A percentile compares a stretch with the other conserved stretches of the same genome.
Evolutionary conservation across 345 rosid species (phyloP).

Genomic region (Citrus inodora): DNA sequence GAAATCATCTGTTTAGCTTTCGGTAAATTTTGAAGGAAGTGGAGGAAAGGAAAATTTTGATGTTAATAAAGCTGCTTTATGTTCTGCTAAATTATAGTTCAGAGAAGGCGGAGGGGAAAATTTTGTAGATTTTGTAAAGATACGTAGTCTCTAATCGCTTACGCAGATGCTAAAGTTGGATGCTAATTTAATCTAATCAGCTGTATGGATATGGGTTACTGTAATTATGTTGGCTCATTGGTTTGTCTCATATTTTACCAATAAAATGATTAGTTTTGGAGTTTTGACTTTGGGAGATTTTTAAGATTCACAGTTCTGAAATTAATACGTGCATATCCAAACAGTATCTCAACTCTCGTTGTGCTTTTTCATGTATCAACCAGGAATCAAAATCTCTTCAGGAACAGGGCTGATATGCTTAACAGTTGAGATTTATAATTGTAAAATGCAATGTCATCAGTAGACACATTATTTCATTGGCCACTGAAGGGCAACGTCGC

Average conservation of each 20-base stretch:
- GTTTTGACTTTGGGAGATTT: no score
- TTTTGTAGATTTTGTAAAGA: not conserved
- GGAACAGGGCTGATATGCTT: not conserved
- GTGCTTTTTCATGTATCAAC: no score
- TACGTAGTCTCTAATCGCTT: not conserved
- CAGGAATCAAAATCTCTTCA: no score
- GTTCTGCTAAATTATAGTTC: not conserved
- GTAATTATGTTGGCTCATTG: not conserved
- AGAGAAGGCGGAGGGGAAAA: not conserved
- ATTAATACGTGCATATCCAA: not conserved
- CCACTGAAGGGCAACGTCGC: not conserved
- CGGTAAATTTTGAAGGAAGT: not conserved
- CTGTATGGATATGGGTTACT: not conserved
- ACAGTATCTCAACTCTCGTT: no score
- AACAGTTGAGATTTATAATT: not conserved
- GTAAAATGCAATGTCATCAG: not conserved
- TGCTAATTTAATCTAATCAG: not conserved
- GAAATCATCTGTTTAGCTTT: not conserved
- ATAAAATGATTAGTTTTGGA: not conserved
- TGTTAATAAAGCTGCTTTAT: not conserved
- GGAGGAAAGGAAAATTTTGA: not conserved
- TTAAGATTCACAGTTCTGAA: not conserved
- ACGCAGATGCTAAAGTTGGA: not conserved
- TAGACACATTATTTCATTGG: constrained; percentile 3
- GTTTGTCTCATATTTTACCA: not conserved